Evolutionary conservation across 345 rosid species (phyloP), one percentile per base, ranked within the genome.

Genomic region (Clarkia xantiana): DNA sequence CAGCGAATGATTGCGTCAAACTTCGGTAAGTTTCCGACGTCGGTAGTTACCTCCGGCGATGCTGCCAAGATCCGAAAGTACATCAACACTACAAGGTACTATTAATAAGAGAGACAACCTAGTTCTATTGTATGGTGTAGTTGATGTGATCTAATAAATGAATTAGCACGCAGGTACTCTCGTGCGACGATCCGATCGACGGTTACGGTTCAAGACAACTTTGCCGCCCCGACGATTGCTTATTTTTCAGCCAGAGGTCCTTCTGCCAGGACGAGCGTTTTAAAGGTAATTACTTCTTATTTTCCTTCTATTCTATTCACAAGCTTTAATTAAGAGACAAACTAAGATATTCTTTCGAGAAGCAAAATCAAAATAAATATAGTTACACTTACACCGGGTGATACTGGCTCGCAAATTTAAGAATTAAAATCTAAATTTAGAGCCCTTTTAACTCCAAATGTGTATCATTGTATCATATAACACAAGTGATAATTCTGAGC

Each of bases 191-290:
- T 86, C 61, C 64, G 77, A 56, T 66, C 84, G 6, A 79, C 95
- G 2, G 52, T 46, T 10, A 36, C 76, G 1, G 74, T 67, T 38
- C 64, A 66, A 17, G 59, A 77, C 14, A 76, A 75, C 53, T 74
- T 65, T 57, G 91, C 91, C 0, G 88, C 97, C 0, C 97, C 97
- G 20, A 23, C 50, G 15, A 10, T 77, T 42, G 86, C 88, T 7
- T 77, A 71, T 61, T 86, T 90, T 68, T 86, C 95, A 44, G 44
- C 95, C 0, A 69, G 94, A 64, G 97, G 97, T 10, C 95, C 94
- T 64, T 72, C 86, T 42, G 49, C 65, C 17, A 7, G 65, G 57
- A 58, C 87, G 48, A 74, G 62, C 66, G 71, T 90, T 60, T 78
- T 90, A 56, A 90, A 83, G 86, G 97, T 64, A 79, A 69, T n/a